A percentile compares a stretch with the other conserved stretches of the same genome.
Evolutionary conservation across 495 filamentous ascomycete species (phyloP).

Genomic region (Letharia columbiana): DNA sequence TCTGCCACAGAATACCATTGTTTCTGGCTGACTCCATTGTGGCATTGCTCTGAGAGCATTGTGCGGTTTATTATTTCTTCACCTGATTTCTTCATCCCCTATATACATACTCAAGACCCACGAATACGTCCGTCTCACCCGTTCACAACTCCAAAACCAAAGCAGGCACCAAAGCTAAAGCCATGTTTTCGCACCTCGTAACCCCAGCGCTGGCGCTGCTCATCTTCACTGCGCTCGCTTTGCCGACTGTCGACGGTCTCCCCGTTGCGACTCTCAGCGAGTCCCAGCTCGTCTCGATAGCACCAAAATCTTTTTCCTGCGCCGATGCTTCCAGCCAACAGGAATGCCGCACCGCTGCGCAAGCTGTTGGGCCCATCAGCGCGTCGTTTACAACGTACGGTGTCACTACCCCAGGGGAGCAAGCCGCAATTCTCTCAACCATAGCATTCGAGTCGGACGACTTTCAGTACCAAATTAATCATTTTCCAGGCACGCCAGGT

Average conservation of each 20-base stretch:
- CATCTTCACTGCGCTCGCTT: conserved; percentile 8
- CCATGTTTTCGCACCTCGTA: background rate
- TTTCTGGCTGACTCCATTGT: background rate
- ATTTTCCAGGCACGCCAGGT: conserved; percentile 50
- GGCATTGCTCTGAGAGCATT: background rate
- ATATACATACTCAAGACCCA: background rate
- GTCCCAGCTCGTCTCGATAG: conserved; percentile 42
- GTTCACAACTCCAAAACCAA: background rate
- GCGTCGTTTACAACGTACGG: conserved; percentile 48
- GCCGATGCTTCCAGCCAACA: conserved; percentile 30
- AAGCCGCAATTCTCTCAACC: conserved; percentile 53
- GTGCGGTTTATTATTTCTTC: background rate
- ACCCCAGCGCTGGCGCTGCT: conserved; percentile 15
- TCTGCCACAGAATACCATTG: background rate
- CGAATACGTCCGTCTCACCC: background rate
- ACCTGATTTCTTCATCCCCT: background rate
- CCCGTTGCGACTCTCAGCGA: conserved; percentile 31
- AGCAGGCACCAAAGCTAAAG: background rate
- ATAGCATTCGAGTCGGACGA: conserved; percentile 62
- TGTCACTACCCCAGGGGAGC: conserved; percentile 45
- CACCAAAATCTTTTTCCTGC: conserved; percentile 42
- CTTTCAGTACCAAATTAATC: conserved; percentile 60
- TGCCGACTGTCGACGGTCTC: background rate
- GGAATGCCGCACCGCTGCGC: conserved; percentile 60
- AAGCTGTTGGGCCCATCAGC: conserved; percentile 51